Evolutionary conservation across 225 moss, liverwort and hornwort genomes (phyloP).

Genomic region (Sphagnum contortum): DNA sequence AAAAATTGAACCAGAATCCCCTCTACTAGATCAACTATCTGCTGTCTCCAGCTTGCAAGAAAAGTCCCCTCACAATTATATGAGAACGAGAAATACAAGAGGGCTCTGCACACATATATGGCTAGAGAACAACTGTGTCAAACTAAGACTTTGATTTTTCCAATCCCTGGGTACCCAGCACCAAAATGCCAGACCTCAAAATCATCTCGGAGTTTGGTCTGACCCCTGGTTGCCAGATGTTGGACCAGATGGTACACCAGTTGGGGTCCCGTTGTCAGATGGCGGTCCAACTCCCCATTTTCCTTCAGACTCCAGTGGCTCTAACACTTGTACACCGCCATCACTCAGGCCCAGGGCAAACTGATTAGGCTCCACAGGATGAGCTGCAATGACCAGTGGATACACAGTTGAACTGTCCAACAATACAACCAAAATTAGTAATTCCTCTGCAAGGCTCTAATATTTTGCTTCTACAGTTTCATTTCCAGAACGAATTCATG

Average conservation of each 20-base stretch:
- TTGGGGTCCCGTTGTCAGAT: slow-evolving; percentile 73
- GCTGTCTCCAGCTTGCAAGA: slow-evolving; percentile 58
- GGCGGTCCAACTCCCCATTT: slow-evolving; percentile 86
- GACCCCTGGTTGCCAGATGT: slow-evolving; percentile 85
- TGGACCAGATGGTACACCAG: slow-evolving; percentile 58
- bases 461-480: neutral
- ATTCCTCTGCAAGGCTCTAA: neutral
- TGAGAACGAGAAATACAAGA: slow-evolving; percentile 28
- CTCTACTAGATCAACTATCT: slow-evolving; percentile 29
- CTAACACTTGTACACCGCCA: slow-evolving; percentile 92
- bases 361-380: slow-evolving; percentile 88
- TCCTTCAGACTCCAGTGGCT: slow-evolving; percentile 82
- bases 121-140: slow-evolving; percentile 21
- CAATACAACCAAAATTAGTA: neutral
- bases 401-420: slow-evolving; percentile 69
- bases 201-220: slow-evolving; percentile 92
- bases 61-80: slow-evolving; percentile 62
- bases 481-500: neutral
- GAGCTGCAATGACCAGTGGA: slow-evolving; percentile 88
- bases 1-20: slow-evolving; percentile 74
- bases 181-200: slow-evolving; percentile 30
- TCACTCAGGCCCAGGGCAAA: slow-evolving; percentile 96
- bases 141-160: slow-evolving; percentile 32
- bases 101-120: slow-evolving; percentile 43
- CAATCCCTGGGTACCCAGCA: slow-evolving; percentile 6